Conservation (phyloP, 257 asterid genomes). For the Buddleja alternifolia region DNA sequence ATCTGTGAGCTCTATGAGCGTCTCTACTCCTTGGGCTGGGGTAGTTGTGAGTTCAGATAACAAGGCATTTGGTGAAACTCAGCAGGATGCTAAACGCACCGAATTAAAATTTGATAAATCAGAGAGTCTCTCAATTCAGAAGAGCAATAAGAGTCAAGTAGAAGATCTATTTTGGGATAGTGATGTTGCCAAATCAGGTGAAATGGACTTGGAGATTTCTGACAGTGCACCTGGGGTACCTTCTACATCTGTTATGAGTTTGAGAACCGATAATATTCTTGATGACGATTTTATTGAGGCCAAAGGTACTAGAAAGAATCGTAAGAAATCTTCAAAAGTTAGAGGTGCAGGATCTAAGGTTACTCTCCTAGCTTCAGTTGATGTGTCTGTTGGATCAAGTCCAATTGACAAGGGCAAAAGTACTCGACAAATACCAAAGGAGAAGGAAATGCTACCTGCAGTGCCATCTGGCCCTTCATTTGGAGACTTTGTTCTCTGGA, state of each 20-base stretch:
- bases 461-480: constrained; percentile 71
- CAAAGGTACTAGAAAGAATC: constrained; percentile 63
- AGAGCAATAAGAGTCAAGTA: constrained; percentile 44
- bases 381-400: constrained; percentile 45
- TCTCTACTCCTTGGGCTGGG: constrained; percentile 55
- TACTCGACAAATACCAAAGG: constrained; percentile 47
- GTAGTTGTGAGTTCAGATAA: constrained; percentile 44
- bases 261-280: constrained; percentile 35
- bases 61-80: constrained; percentile 39
- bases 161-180: constrained; percentile 47
- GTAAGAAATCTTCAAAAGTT: constrained; percentile 63
- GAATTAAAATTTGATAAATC: constrained; percentile 32
- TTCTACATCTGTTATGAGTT: constrained; percentile 24
- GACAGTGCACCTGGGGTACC: constrained; percentile 33
- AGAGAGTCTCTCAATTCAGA: constrained; percentile 40
- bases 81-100: constrained; percentile 35
- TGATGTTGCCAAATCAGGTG: constrained; percentile 38
- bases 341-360: constrained; percentile 53
- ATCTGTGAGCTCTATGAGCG: constrained; percentile 43
- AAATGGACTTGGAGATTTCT: constrained; percentile 35
- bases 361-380: constrained; percentile 36
- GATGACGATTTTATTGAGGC: constrained; percentile 62
- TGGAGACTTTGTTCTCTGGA: constrained; percentile 76
- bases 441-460: constrained; percentile 54
- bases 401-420: constrained; percentile 53